Evolutionary conservation across 192 early-diverging fungal species (phyloP), one percentile per base, ranked within the genome.

Genomic region (Backusella macrospora): DNA sequence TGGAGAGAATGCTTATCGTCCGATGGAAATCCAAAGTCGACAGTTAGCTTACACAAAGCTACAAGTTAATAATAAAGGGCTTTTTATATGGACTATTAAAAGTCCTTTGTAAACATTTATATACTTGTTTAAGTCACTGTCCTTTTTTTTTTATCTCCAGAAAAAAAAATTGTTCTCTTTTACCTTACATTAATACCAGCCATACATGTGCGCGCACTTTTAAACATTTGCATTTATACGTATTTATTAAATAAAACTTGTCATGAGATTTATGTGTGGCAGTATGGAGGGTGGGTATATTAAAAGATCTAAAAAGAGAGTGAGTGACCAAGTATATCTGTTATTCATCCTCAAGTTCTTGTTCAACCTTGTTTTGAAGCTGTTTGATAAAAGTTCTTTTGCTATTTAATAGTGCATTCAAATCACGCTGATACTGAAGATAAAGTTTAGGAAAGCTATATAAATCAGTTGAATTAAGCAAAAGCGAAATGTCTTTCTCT

Each of bases 371-470:
- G 15, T 79, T 65, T 14, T 65, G 21, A 34, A 79, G 37, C 14
- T 69, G n/a, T 8, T 75, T 73, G 23, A 74, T 69, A 44, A 43
- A 63, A n/a, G 63, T 39, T 16, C 18, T 45, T 70, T 75, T 79
- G 16, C 48, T 64, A 48, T 79, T 48, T 8, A 79, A 29, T 34
- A 79, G 8, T 13, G 72, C 70, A 23, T 79, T 52, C 42, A 79
- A 18, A 29, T 68, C 63, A 26, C 44, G 70, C 21, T 71, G 39
- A 67, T 79, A 79, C n/a, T 72, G 23, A 37, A 46, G 42, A 26
- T 72, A 79, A 15, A 72, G 42, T 3, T 66, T 16, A n/a, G 37
- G 65, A 18, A 66, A 40, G 2, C 52, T 16, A 15, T 46, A 21
- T 15, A 71, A 71, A 3, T 71, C 69, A 15, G 45, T 63, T 23